A percentile compares a stretch with the other conserved stretches of the same genome.
Conservation (phyloP, 2,329 filamentous ascomycete species). For the Ceratocystis colombiana region DNA sequence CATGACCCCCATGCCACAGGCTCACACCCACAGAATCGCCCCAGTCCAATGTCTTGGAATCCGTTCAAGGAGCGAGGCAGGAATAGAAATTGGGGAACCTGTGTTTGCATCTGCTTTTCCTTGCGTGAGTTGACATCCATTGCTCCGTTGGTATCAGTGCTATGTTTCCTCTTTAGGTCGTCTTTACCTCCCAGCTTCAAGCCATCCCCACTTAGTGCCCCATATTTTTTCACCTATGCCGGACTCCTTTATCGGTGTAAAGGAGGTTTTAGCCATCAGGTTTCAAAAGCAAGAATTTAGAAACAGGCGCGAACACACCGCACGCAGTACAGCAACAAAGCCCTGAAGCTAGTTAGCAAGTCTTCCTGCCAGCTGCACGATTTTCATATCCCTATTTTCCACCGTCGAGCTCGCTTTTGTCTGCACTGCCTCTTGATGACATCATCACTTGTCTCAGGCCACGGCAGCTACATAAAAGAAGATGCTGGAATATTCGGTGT, state of each 20-base stretch:
- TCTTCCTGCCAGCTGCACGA: too few species aligned
- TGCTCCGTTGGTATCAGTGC: slow-evolving; percentile 7
- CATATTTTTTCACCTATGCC: neutral
- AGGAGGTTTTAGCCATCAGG: neutral
- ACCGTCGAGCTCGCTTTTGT: neutral
- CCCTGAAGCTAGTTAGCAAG: neutral
- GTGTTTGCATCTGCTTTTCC: neutral
- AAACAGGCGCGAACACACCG: neutral
- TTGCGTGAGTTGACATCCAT: neutral
- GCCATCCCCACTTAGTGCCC: neutral
- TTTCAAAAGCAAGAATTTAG: neutral
- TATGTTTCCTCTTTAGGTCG: neutral
- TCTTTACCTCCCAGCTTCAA: neutral
- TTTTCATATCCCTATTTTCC: neutral
- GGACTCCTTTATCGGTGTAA: slow-evolving; percentile 9
- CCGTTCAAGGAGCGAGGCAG: neutral
- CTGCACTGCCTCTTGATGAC: slow-evolving; percentile 8
- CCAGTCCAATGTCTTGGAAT: neutral
- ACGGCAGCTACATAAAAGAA: neutral
- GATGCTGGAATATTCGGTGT: neutral
- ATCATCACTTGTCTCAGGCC: neutral
- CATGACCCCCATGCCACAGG: neutral
- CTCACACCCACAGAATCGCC: neutral
- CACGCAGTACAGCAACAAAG: neutral
- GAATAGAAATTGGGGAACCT: neutral